Conservation (phyloP, 352 stramenopile species). For the Blastocystis sp. region DNA sequence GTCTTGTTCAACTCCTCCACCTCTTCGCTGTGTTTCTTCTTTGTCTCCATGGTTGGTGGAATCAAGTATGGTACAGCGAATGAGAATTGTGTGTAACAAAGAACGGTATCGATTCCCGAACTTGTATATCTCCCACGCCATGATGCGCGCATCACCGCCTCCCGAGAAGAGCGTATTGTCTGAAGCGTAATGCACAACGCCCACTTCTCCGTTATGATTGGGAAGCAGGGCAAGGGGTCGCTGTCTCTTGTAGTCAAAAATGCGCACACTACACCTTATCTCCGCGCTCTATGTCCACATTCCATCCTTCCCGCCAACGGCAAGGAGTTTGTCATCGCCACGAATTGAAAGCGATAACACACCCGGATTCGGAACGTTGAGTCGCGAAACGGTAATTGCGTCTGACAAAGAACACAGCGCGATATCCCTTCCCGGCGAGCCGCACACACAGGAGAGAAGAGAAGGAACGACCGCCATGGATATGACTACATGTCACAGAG, state of each 20-base stretch:
- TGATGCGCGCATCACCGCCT: slow-evolving; percentile 24
- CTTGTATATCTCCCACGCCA: slow-evolving; percentile 69
- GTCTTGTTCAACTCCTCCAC: slow-evolving; percentile 66
- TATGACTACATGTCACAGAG: slow-evolving; percentile 24
- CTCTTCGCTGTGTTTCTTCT: slow-evolving; percentile 59
- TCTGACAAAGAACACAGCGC: neutral
- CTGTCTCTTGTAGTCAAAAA: neutral
- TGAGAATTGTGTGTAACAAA: slow-evolving; percentile 38
- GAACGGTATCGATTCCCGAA: slow-evolving; percentile 44
- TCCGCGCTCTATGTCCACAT: neutral
- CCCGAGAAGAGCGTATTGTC: slow-evolving; percentile 35
- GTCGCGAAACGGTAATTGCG: neutral
- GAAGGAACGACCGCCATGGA: neutral
- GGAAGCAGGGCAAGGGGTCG: slow-evolving; percentile 21
- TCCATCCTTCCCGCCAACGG: slow-evolving; percentile 47
- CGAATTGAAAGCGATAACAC: slow-evolving; percentile 26
- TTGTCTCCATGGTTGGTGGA: slow-evolving; percentile 63
- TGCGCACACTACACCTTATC: neutral
- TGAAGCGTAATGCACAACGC: neutral
- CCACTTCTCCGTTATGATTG: slow-evolving; percentile 28
- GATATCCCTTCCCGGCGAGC: slow-evolving; percentile 2
- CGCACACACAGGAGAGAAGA: neutral
- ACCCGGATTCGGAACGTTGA: neutral
- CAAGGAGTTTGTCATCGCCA: neutral
- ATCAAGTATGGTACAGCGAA: neutral